phyloP scores from a whole-genome alignment of 2,329 filamentous ascomycete species.

The Clarireedia sp. region DNA sequence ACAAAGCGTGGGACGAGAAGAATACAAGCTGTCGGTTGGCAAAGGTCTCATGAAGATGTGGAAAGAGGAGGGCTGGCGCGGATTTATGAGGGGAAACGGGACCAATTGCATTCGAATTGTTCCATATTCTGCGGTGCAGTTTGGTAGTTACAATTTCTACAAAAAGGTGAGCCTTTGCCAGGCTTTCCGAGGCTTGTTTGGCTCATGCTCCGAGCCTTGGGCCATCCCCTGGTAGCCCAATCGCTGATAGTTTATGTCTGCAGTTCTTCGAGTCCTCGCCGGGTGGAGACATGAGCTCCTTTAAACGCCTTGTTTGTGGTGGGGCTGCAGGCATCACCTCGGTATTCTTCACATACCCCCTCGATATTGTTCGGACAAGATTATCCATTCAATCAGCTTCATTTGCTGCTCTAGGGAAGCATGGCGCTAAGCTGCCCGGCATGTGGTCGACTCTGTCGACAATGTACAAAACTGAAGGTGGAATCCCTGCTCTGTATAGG shows the following conservation, averaged over 20 bases:
- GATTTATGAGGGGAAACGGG: slow-evolving; percentile 96
- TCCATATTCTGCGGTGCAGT: slow-evolving; percentile 95
- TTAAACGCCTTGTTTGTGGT: slow-evolving; percentile 78
- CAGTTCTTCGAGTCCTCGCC: slow-evolving; percentile 70
- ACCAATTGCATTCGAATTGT: slow-evolving; percentile 98
- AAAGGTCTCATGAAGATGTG: slow-evolving; percentile 93
- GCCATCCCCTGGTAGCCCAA: not conserved
- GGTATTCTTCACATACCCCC: slow-evolving; percentile 87
- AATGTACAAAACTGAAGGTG: slow-evolving; percentile 92
- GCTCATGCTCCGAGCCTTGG: not conserved
- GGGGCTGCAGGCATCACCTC: slow-evolving; percentile 91
- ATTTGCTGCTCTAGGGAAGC: slow-evolving; percentile 64
- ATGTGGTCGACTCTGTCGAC: slow-evolving; percentile 78
- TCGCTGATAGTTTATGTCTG: not conserved
- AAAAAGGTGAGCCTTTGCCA: slow-evolving; percentile 59
- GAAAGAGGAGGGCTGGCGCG: slow-evolving; percentile 91
- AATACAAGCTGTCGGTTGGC: slow-evolving; percentile 87
- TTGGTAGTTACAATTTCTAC: slow-evolving; percentile 97
- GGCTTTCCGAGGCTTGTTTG: too few relatives aligned
- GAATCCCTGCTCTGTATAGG: slow-evolving; percentile 77
- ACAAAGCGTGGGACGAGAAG: slow-evolving; percentile 80
- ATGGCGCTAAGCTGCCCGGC: slow-evolving; percentile 64
- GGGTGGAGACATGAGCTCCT: slow-evolving; percentile 63
- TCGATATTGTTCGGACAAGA: slow-evolving; percentile 93
- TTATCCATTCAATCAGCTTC: slow-evolving; percentile 97